Evolutionary conservation across 2,329 filamentous ascomycete species (phyloP).

Genomic region (Didymosphaeria variabile): DNA sequence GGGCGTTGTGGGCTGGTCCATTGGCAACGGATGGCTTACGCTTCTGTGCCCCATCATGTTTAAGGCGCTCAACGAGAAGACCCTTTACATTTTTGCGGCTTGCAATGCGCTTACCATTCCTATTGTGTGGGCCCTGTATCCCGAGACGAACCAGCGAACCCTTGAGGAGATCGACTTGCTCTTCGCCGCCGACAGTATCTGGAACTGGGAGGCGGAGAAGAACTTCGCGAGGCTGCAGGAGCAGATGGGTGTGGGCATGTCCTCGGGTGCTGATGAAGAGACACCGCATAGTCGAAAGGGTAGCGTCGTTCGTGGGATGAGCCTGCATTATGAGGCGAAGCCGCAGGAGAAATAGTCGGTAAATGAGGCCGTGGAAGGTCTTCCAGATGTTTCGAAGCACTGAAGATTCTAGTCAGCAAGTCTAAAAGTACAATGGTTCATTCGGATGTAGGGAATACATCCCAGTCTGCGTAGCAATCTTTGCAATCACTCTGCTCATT

Average conservation of each 20-base stretch:
- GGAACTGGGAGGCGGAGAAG: constrained; percentile 65
- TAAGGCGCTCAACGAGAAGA: constrained; percentile 71
- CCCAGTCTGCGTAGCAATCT: no score
- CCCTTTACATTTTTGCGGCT: constrained; percentile 76
- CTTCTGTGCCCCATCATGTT: constrained; percentile 59
- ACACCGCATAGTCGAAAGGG: not conserved
- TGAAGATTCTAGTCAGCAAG: not conserved
- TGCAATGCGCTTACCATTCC: constrained; percentile 72
- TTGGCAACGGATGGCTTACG: constrained; percentile 74
- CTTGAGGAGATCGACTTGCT: constrained; percentile 79
- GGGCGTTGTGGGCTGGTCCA: constrained; percentile 79
- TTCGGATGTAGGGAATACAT: no score
- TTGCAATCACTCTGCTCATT: no score
- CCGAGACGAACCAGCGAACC: constrained; percentile 76
- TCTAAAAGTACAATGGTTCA: no score
- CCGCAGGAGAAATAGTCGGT: not conserved
- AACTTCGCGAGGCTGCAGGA: constrained; percentile 35
- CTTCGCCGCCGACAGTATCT: constrained; percentile 72
- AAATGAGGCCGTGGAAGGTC: not conserved
- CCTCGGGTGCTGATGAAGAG: not conserved
- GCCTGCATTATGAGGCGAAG: constrained; percentile 5
- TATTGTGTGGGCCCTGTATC: constrained; percentile 77
- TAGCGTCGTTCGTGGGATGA: constrained; percentile 5
- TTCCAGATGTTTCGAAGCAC: not conserved
- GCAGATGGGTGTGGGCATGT: constrained; percentile 8